Evolutionary conservation across 495 filamentous ascomycete genomes (phyloP).

Genomic region (Halenospora varia): DNA sequence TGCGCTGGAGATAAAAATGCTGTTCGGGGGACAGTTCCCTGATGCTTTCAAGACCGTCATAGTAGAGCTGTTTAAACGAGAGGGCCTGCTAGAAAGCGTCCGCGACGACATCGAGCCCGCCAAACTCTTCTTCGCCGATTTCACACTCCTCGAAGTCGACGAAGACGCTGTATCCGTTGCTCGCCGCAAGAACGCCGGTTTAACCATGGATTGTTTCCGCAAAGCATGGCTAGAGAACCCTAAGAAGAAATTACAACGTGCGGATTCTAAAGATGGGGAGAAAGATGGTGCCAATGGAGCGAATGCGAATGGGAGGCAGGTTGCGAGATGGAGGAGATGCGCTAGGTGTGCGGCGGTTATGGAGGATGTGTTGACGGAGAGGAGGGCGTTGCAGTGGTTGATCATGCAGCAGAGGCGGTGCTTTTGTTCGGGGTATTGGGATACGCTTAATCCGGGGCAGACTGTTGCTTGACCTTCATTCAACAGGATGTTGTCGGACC

Average conservation of each 20-base stretch:
- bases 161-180: constrained; percentile 24
- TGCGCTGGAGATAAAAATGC: constrained; percentile 42
- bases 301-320: constrained; percentile 8
- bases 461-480: constrained; percentile 13
- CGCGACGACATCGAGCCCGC: constrained; percentile 36
- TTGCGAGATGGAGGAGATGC: constrained; percentile 48
- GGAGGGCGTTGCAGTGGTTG: constrained; percentile 44
- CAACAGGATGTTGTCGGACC: too few species aligned
- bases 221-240: constrained; percentile 21
- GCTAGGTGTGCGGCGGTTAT: constrained; percentile 58
- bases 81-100: constrained; percentile 35
- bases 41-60: constrained; percentile 44
- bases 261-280: not conserved
- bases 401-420: constrained; percentile 48
- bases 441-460: constrained; percentile 28
- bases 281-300: constrained; percentile 17
- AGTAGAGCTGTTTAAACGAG: constrained; percentile 36
- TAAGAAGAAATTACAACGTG: not conserved
- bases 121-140: constrained; percentile 47
- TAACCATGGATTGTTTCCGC: constrained; percentile 23
- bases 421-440: constrained; percentile 48
- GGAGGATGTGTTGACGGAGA: constrained; percentile 50
- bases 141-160: constrained; percentile 41
- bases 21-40: constrained; percentile 40
- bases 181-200: constrained; percentile 3